Evolutionary conservation across 192 early-diverging fungal genomes (phyloP), one percentile per base, ranked within the genome.

Genomic region (Allomyces arbusculus): DNA sequence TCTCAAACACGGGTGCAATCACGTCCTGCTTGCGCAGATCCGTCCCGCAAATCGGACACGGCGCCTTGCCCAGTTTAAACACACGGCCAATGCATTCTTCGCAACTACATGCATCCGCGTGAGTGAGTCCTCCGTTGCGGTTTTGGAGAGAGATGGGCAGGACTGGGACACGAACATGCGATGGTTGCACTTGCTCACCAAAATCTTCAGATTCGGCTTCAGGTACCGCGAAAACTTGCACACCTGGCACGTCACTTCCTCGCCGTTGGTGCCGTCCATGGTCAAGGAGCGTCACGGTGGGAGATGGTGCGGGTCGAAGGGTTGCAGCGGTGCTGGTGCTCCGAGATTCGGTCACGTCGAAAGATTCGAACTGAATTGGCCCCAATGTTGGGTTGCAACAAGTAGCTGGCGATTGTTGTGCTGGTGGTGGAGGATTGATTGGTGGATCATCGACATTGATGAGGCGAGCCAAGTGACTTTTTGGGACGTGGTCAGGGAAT

Each of bases 181-280:
- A 79, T 97, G 93, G 73, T 91, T 94, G 74, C 95, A 97, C 12
- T 90, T 89, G 44, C 87, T 85, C 23, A 94, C 92, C n/a, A 92
- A 77, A 33, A 97, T 80, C 71, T 84, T 87, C 80, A 97, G 84
- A 67, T 79, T 79, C 24, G 86, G 86, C 65, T 89, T 91, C 50
- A 97, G 78, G 74, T 92, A 95, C 68, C 87, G 80, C 62, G 86
- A 82, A 64, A 84, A 87, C 66, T 86, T 84, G 74, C 92, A 97
- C 22, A 93, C 86, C 40, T 86, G 89, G 55, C 89, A 90, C 0
- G 68, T 28, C 63, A 75, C 78, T 33, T 76, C 72, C 8, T 70
- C 66, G 62, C 61, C 66, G 26, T 67, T 62, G 64, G 62, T 75
- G 12, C 71, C 69, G 12, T 74, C 72, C 28, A 80, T 44, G 72